phyloP scores from a whole-genome alignment of 2,329 filamentous ascomycete genomes.

The Cladosporium colombiae region DNA sequence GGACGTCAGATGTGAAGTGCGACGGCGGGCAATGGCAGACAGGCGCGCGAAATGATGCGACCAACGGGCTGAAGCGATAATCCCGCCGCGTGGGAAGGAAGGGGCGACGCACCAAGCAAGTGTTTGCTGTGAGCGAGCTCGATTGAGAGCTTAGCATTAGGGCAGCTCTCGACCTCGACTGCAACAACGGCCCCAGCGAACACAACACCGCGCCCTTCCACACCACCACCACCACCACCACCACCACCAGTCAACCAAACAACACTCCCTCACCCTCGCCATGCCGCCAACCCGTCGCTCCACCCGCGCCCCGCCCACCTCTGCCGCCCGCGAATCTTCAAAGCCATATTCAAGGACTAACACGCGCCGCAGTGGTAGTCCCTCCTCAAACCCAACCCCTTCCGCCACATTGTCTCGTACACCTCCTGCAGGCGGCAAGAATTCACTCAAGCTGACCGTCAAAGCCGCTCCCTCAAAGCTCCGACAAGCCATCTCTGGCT shows the following conservation, averaged over 20 bases:
- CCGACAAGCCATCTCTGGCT: constrained; percentile 47
- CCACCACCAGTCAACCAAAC: not conserved
- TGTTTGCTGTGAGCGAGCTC: constrained; percentile 7
- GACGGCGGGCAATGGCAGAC: not conserved
- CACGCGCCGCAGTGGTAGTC: constrained; percentile 28
- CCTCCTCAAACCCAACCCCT: constrained; percentile 21
- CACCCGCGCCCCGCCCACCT: constrained; percentile 29
- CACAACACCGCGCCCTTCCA: not conserved
- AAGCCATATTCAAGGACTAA: constrained; percentile 33
- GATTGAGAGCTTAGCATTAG: constrained; percentile 2
- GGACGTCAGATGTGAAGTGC: not conserved
- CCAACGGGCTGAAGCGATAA: constrained; percentile 15
- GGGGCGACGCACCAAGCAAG: not conserved
- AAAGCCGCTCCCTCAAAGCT: constrained; percentile 53
- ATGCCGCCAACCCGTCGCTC: constrained; percentile 40
- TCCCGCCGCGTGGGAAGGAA: constrained; percentile 20
- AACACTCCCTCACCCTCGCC: constrained; percentile 11
- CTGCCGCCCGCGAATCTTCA: constrained; percentile 24
- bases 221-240: not conserved
- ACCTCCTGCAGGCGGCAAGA: constrained; percentile 45
- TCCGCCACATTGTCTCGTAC: constrained; percentile 36
- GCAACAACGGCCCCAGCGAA: not conserved
- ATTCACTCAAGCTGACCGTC: constrained; percentile 51
- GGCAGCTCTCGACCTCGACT: not conserved
- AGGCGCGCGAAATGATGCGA: not conserved